phyloP scores from a whole-genome alignment of 2,329 filamentous ascomycete species.

The Drechslerella dactyloides region DNA sequence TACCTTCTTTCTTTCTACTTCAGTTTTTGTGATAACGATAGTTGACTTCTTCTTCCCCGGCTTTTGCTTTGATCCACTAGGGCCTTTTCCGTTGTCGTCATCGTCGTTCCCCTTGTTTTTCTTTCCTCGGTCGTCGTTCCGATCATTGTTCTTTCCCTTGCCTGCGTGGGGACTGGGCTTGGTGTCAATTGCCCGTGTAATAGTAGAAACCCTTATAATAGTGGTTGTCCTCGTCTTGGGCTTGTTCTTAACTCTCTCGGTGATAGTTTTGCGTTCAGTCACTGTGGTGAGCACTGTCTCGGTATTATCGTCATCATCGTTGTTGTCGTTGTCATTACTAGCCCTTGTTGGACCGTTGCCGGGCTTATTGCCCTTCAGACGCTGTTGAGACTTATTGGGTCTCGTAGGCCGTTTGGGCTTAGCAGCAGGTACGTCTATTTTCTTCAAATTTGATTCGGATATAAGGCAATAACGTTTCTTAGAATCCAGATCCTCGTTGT shows the following conservation, averaged over 20 bases:
- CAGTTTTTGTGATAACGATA: too few relatives aligned
- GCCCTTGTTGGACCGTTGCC: neutral
- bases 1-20: too few relatives aligned
- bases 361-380: neutral
- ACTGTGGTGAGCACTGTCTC: neutral
- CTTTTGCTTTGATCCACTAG: too few relatives aligned
- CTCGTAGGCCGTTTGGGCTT: neutral
- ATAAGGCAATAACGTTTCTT: neutral
- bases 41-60: too few relatives aligned
- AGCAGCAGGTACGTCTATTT: neutral
- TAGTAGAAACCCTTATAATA: neutral
- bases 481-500: neutral
- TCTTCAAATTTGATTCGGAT: neutral
- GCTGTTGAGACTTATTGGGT: neutral
- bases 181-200: neutral
- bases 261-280: neutral
- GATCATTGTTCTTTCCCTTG: neutral
- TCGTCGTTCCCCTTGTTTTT: too few relatives aligned
- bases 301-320: neutral
- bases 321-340: neutral
- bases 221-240: neutral
- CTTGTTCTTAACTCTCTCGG: neutral
- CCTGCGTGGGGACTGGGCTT: neutral
- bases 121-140: too few relatives aligned
- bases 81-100: too few relatives aligned